A percentile compares a stretch with the other conserved stretches of the same genome.
phyloP scores from a whole-genome alignment of 345 rosid species.

The Linum lewisii region DNA sequence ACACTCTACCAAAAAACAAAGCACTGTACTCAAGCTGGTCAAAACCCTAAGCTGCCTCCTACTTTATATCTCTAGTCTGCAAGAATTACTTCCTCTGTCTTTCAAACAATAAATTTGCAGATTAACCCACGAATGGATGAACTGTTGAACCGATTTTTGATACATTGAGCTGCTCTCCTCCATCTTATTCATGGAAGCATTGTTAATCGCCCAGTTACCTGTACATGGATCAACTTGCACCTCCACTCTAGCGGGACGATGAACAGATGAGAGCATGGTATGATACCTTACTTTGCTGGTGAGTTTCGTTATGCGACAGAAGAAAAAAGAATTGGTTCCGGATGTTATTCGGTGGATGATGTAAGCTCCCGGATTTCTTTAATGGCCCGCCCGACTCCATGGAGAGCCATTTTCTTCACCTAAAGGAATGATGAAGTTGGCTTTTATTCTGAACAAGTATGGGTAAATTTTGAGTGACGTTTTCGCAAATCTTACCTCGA shows the following conservation, averaged over 20 bases:
- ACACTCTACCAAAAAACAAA: no score
- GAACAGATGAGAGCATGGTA: background rate
- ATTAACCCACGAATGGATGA: no score
- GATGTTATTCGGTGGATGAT: background rate
- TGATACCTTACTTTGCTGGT: background rate
- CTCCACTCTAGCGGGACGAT: no score
- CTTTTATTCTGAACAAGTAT: slow-evolving; percentile 1
- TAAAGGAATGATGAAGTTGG: slow-evolving; percentile 13
- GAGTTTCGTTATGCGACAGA: background rate
- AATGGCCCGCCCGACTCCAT: slow-evolving; percentile 52
- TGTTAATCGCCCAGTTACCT: no score
- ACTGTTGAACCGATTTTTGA: no score
- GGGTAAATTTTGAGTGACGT: no score
- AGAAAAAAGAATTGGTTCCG: background rate
- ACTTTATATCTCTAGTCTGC: background rate
- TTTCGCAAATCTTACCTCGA: slow-evolving; percentile 43
- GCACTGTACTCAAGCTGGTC: no score
- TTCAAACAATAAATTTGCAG: background rate
- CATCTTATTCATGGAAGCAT: no score
- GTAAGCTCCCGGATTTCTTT: slow-evolving; percentile 74
- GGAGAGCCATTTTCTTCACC: slow-evolving; percentile 83
- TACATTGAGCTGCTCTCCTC: no score
- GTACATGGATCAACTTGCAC: no score
- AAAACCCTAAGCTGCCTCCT: no score
- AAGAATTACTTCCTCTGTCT: background rate